These are phyloP conservation scores for Pestalotiopsis sp. DNA, from an alignment of 2,329 filamentous ascomycete genomes.

Conservation along the genomic window DNA sequence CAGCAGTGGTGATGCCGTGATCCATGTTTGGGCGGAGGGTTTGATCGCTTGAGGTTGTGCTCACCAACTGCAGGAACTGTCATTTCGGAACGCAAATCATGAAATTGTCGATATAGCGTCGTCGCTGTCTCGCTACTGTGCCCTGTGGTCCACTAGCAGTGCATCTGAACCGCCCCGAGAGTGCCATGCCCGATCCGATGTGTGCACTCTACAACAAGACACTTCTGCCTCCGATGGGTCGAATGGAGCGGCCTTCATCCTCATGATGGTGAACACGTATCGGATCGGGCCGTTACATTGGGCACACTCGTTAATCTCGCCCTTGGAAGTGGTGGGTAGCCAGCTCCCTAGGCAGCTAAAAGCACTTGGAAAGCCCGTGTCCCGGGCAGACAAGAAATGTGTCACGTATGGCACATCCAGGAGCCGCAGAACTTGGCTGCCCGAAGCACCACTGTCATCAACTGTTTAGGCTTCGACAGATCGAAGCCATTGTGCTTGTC, in stretches of 20 bases:
- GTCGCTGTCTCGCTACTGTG: background rate
- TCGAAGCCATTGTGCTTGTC: constrained; percentile 35
- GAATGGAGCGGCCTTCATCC: background rate
- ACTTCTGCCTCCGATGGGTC: background rate
- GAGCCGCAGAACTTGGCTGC: constrained; percentile 27
- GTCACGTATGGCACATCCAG: constrained; percentile 28
- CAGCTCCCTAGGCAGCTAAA: background rate
- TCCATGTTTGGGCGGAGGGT: constrained; percentile 8
- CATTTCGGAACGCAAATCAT: background rate
- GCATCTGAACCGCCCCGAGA: background rate
- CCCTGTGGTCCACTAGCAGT: background rate
- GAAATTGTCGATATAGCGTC: constrained; percentile 3
- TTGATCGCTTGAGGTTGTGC: constrained; percentile 14
- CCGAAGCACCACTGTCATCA: constrained; percentile 23
- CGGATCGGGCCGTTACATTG: constrained; percentile 33
- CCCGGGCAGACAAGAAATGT: constrained; percentile 15
- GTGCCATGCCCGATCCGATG: background rate
- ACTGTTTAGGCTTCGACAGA: constrained; percentile 27
- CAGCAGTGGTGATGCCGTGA: constrained; percentile 18
- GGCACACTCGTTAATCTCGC: constrained; percentile 13
- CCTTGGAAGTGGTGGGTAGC: background rate
- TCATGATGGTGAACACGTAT: constrained; percentile 9
- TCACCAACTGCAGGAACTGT: constrained; percentile 15
- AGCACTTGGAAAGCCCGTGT: background rate
- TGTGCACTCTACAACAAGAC: constrained; percentile 2